These are phyloP conservation scores for Plasmopara viticola DNA, from an alignment of 352 stramenopile species.

Conservation along the genomic window DNA sequence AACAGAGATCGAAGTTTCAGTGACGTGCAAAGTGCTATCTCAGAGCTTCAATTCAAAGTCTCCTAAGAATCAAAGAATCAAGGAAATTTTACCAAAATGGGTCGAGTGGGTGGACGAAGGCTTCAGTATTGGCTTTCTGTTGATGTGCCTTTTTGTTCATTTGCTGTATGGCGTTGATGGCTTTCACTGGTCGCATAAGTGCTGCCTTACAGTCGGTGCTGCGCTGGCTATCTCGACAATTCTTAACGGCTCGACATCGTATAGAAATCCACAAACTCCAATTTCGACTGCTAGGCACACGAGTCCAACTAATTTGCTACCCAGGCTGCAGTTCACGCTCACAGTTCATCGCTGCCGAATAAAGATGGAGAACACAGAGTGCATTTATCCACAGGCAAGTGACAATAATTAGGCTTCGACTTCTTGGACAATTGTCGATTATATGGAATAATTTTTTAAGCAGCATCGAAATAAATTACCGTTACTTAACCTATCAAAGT, in stretches of 20 bases:
- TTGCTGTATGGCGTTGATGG: slow-evolving; percentile 76
- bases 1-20: slow-evolving; percentile 76
- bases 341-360: slow-evolving; percentile 76
- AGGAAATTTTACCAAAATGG: slow-evolving; percentile 54
- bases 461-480: slow-evolving; percentile 35
- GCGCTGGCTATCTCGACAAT: slow-evolving; percentile 79
- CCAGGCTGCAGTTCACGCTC: slow-evolving; percentile 71
- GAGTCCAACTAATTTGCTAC: slow-evolving; percentile 47
- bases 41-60: slow-evolving; percentile 24
- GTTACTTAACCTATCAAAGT: slow-evolving; percentile 27
- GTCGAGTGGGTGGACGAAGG: slow-evolving; percentile 72
- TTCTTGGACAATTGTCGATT: not conserved
- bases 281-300: slow-evolving; percentile 34
- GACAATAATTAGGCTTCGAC: slow-evolving; percentile 16
- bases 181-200: slow-evolving; percentile 85
- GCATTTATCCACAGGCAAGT: slow-evolving; percentile 38
- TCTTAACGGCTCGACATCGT: slow-evolving; percentile 46
- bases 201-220: slow-evolving; percentile 70
- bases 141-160: slow-evolving; percentile 82
- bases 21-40: slow-evolving; percentile 67
- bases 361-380: slow-evolving; percentile 73
- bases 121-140: slow-evolving; percentile 68
- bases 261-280: slow-evolving; percentile 19
- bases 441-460: slow-evolving; percentile 9
- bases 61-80: slow-evolving; percentile 19